These are phyloP conservation scores for Oxyria digyna DNA, from an alignment of 148 eudicot species.

Conservation along the genomic window DNA sequence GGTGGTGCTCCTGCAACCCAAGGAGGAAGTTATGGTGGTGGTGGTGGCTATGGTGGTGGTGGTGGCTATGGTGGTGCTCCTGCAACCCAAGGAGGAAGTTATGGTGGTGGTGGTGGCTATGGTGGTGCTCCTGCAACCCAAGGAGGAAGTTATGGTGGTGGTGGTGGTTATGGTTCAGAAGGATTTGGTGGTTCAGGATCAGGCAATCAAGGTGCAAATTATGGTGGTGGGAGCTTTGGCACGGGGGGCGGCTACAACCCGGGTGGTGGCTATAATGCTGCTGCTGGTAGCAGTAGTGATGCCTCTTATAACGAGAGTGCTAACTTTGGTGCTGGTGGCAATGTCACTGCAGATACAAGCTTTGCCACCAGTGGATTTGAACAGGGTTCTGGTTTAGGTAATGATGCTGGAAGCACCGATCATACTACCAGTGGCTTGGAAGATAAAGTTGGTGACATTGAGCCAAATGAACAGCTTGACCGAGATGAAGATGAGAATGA, in stretches of 20 bases:
- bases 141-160: conserved; percentile 8
- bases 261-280: neutral
- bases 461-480: conserved; percentile 19
- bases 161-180: conserved; percentile 12
- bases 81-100: no score
- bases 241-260: neutral
- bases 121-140: conserved; percentile 12
- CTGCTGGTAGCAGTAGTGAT: neutral
- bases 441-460: conserved; percentile 18
- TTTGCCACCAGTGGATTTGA: conserved; percentile 23
- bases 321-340: conserved; percentile 13
- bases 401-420: conserved; percentile 2
- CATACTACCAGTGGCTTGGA: conserved; percentile 10
- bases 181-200: conserved; percentile 3
- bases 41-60: conserved; percentile 19
- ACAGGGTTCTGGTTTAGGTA: conserved; percentile 17
- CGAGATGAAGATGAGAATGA: conserved; percentile 26
- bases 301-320: conserved; percentile 16
- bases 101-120: no score
- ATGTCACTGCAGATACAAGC: conserved; percentile 15
- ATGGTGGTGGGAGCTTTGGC: conserved; percentile 13
- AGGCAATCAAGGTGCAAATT: conserved; percentile 12
- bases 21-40: neutral
- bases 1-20: conserved; percentile 15
- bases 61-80: conserved; percentile 22